phyloP scores from a whole-genome alignment of 345 rosid genomes.

The Gossypium thurberi region DNA sequence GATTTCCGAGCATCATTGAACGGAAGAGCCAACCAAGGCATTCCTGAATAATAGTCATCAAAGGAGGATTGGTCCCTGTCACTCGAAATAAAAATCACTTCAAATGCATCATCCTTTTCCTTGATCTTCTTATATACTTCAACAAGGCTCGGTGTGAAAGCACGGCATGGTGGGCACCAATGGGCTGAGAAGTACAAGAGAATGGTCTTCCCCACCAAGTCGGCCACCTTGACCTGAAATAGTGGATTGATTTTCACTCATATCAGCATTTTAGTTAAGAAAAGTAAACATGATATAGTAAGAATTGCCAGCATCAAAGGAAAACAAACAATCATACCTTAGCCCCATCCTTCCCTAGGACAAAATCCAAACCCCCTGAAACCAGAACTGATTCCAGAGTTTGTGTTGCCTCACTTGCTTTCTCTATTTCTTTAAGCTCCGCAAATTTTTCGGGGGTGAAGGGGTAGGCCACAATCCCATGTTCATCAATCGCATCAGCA shows the following conservation, averaged over 20 bases:
- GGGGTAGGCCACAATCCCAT: slow-evolving; percentile 59
- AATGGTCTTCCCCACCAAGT: slow-evolving; percentile 57
- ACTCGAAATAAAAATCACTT: slow-evolving; percentile 57
- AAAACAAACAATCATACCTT: slow-evolving; percentile 28
- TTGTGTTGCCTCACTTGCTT: slow-evolving; percentile 45
- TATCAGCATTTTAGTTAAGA: not conserved
- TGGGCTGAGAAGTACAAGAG: slow-evolving; percentile 71
- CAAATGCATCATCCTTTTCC: slow-evolving; percentile 41
- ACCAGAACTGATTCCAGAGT: slow-evolving; percentile 56
- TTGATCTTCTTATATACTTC: slow-evolving; percentile 55
- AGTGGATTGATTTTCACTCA: not conserved
- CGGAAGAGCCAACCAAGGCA: slow-evolving; percentile 78
- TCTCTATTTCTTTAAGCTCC: slow-evolving; percentile 47
- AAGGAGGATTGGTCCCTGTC: slow-evolving; percentile 50
- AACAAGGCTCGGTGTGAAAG: slow-evolving; percentile 53
- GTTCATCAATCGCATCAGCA: slow-evolving; percentile 52
- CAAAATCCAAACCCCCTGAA: slow-evolving; percentile 51
- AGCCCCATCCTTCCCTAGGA: slow-evolving; percentile 43
- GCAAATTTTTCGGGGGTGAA: slow-evolving; percentile 57
- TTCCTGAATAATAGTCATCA: slow-evolving; percentile 39
- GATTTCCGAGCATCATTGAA: slow-evolving; percentile 52
- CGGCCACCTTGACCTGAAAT: slow-evolving; percentile 46
- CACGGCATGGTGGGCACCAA: slow-evolving; percentile 61
- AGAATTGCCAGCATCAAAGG: not conserved
- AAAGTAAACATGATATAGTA: slow-evolving; percentile 24